Evolutionary conservation across 306 rosid species (phyloP).

Genomic region (Lathyrus oleraceus): DNA sequence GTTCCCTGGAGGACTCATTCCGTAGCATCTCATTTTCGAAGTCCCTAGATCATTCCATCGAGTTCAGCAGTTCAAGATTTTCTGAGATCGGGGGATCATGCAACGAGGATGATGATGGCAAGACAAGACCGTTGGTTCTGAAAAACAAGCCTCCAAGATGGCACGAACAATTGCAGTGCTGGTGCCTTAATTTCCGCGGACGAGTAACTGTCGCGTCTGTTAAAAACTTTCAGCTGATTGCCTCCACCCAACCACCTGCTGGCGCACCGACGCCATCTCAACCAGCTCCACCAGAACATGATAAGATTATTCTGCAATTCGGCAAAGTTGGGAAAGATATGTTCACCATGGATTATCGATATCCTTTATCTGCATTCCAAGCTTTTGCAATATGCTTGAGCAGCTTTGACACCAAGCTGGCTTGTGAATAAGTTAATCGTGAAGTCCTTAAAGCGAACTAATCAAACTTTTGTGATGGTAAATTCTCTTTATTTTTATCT

Average conservation of each 20-base stretch:
- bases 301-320: slow-evolving; percentile 79
- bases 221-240: slow-evolving; percentile 84
- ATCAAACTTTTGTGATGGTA: slow-evolving; percentile 32
- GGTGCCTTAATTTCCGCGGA: slow-evolving; percentile 90
- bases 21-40: slow-evolving; percentile 77
- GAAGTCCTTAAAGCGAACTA: slow-evolving; percentile 25
- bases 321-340: slow-evolving; percentile 85
- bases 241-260: slow-evolving; percentile 68
- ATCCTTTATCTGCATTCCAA: slow-evolving; percentile 85
- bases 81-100: slow-evolving; percentile 60
- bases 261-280: slow-evolving; percentile 63
- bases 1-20: slow-evolving; percentile 66
- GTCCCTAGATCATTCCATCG: slow-evolving; percentile 65
- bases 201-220: slow-evolving; percentile 86
- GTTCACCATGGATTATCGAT: slow-evolving; percentile 91
- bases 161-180: slow-evolving; percentile 86
- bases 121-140: slow-evolving; percentile 68
- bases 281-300: slow-evolving; percentile 69
- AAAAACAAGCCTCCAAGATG: slow-evolving; percentile 92
- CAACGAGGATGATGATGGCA: slow-evolving; percentile 53
- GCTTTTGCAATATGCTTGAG: slow-evolving; percentile 87
- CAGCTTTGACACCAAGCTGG: slow-evolving; percentile 89
- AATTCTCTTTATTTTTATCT: neutral
- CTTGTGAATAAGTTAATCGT: slow-evolving; percentile 68
- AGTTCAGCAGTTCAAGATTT: slow-evolving; percentile 77